Evolutionary conservation across 306 rosid genomes (phyloP).

Genomic region (Castanea sativa): DNA sequence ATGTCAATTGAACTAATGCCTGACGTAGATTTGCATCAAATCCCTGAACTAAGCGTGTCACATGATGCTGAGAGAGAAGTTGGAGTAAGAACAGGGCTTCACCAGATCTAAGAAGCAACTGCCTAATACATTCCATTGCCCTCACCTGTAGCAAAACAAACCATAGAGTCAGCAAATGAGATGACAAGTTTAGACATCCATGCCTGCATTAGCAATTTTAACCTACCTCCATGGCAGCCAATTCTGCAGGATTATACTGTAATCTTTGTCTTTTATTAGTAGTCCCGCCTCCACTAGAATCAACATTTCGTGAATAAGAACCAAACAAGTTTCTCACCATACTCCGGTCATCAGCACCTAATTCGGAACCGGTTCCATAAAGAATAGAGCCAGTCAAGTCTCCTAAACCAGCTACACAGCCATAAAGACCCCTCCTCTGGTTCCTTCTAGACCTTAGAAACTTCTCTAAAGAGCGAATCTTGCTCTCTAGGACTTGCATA

Average conservation of each 20-base stretch:
- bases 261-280: slow-evolving; percentile 85
- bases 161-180: slow-evolving; percentile 24
- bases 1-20: slow-evolving; percentile 73
- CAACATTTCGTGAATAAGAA: slow-evolving; percentile 67
- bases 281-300: slow-evolving; percentile 62
- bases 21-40: slow-evolving; percentile 67
- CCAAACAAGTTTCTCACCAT: slow-evolving; percentile 88
- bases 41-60: slow-evolving; percentile 84
- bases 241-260: slow-evolving; percentile 92
- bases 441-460: slow-evolving; percentile 86
- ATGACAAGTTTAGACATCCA: slow-evolving; percentile 3
- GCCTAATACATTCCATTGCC: slow-evolving; percentile 98
- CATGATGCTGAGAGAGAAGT: slow-evolving; percentile 95
- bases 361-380: slow-evolving; percentile 73
- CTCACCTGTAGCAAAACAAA: slow-evolving; percentile 66
- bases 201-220: slow-evolving; percentile 19
- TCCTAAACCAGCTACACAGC: slow-evolving; percentile 95
- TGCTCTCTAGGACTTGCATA: slow-evolving; percentile 88
- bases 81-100: slow-evolving; percentile 95
- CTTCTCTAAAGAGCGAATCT: slow-evolving; percentile 76
- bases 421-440: slow-evolving; percentile 97
- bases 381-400: slow-evolving; percentile 87
- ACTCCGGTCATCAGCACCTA: slow-evolving; percentile 74
- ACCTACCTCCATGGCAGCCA: slow-evolving; percentile 98
- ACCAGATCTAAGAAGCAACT: slow-evolving; percentile 82